Percentiles rank a stretch among this genome's conserved stretches.
These are phyloP conservation scores for Dioszegia aurantiaca DNA, from an alignment of 768 basidiomycete genomes.

Conservation along the genomic window DNA sequence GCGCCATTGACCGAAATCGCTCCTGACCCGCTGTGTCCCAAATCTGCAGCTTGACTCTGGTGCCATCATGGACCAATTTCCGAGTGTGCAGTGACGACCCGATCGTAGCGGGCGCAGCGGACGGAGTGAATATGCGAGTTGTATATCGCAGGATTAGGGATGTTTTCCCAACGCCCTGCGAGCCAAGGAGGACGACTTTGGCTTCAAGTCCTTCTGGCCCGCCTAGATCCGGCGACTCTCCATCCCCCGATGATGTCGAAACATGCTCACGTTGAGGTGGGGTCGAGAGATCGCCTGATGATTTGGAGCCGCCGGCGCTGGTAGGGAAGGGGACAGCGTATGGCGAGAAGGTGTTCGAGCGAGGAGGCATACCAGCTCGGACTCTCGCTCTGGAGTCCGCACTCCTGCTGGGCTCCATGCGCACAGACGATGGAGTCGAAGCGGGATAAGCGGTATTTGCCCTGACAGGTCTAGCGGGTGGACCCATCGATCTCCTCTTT, in stretches of 20 bases:
- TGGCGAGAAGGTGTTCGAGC: constrained; percentile 7
- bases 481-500: constrained; percentile 16
- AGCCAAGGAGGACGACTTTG: constrained; percentile 49
- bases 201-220: constrained; percentile 45
- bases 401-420: constrained; percentile 29
- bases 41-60: constrained; percentile 43
- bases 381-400: constrained; percentile 28
- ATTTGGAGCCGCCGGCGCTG: constrained; percentile 19
- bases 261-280: constrained; percentile 16
- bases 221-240: constrained; percentile 30
- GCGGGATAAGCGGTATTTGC: constrained; percentile 14
- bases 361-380: constrained; percentile 1
- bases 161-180: constrained; percentile 49
- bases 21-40: constrained; percentile 53
- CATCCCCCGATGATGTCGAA: constrained; percentile 2
- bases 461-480: constrained; percentile 13
- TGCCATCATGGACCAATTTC: constrained; percentile 46
- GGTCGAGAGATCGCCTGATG: constrained; percentile 18
- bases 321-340: not conserved
- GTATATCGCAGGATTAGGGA: constrained; percentile 48
- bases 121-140: constrained; percentile 29
- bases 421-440: constrained; percentile 20
- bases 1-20: constrained; percentile 47
- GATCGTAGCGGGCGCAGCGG: constrained; percentile 36
- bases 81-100: constrained; percentile 43